These are phyloP conservation scores for Chloromonas sp. DNA, from an alignment of 163 green algal genomes.

Conservation along the genomic window DNA sequence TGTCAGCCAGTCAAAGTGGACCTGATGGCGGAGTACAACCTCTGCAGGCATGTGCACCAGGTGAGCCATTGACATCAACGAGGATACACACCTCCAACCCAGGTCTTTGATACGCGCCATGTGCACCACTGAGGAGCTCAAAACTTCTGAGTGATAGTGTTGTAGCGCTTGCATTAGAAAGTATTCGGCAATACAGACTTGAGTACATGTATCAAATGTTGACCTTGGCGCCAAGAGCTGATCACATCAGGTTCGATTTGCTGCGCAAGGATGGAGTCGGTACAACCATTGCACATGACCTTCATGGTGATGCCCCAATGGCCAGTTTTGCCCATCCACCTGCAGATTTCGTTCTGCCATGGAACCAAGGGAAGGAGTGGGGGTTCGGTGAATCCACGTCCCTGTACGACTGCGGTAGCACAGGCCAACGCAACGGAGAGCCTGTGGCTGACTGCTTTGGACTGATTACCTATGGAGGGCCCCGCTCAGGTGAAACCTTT, in stretches of 20 bases:
- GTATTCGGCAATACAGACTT: too few species aligned
- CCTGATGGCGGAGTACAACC: neutral
- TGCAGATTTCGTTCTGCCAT: neutral
- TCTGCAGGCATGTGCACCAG: neutral
- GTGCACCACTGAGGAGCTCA: too few species aligned
- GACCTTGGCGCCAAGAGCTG: too few species aligned
- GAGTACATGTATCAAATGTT: too few species aligned
- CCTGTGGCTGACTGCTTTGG: constrained; percentile 45
- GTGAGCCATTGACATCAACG: neutral
- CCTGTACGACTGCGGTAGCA: constrained; percentile 35
- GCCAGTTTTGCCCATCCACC: neutral
- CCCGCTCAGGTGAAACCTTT: too few species aligned
- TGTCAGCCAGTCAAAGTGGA: neutral
- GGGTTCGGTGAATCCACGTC: constrained; percentile 31
- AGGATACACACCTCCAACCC: too few species aligned
- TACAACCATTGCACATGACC: neutral
- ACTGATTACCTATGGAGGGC: neutral
- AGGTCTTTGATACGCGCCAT: too few species aligned
- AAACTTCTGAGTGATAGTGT: too few species aligned
- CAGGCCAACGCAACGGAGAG: constrained; percentile 31
- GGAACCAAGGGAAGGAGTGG: constrained; percentile 16
- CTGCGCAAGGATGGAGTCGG: too few species aligned
- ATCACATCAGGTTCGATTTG: too few species aligned
- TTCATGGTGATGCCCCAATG: neutral
- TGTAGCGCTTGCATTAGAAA: too few species aligned